Base-by-base conservation (phyloP, 2,329 filamentous ascomycete genomes). In the Pyrenophora graminea region DNA sequence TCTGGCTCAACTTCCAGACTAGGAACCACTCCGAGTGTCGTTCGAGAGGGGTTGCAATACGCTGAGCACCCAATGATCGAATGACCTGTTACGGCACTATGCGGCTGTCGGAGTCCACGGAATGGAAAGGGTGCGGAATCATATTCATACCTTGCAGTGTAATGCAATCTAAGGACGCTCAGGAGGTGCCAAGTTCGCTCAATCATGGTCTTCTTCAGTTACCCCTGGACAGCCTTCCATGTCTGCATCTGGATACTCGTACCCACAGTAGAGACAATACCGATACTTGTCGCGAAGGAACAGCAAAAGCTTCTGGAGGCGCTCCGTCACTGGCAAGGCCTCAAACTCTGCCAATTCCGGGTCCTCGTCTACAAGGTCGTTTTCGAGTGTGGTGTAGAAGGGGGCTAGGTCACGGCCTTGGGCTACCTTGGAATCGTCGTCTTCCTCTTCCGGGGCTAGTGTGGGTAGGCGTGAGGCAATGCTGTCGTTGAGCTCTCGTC, bases 251-350 rank as follows among this genome's bases (percentile, higher is more conserved):
- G 85, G 82, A 70, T 97, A 99, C 45, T 79, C 79, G 73, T 82
- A 88, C 72, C 97, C 97, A 75, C 94, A 99, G 89, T 92, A 99
- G 70, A 97, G 96, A 76, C 94, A 99, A 70, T 99, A 99, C 38
- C 80, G 75, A 66, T 91, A 84, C 66, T 82, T 82, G 41, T 85
- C 78, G 32, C 94, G 82, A 46, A 99, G 72, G 72, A 89, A 86
- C 15, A 76, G 71, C 8, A 96, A 81, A 12, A 95, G 72, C 61
- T 79, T 84, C 7, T 78, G 75, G 55, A 97, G 74, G 59, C 85
- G 83, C 63, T 95, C 88, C 1, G 77, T 76, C 1, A 85, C 78
- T 18, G 85, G 82, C 38, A 93, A 76, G 1, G 81, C 82, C 64
- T 91, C 85, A 64, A 96, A 97, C 49, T 84, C 86, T 23, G 92